These are phyloP conservation scores for Hamigera avellanea DNA, from an alignment of 495 filamentous ascomycete species.

Conservation along the genomic window DNA sequence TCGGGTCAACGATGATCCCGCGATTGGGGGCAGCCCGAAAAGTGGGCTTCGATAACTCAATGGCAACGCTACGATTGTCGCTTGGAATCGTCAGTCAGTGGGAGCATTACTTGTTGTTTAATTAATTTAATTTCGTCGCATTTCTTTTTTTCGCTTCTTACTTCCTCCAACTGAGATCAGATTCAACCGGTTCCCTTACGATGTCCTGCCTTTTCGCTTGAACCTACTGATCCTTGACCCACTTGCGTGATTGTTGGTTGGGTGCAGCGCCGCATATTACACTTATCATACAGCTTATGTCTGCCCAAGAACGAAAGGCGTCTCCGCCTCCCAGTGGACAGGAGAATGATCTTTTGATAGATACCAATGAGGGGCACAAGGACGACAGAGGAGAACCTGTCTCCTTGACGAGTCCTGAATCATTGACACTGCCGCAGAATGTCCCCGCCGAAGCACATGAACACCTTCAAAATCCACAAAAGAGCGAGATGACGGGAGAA, in stretches of 20 bases:
- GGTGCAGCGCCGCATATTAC: too few relatives aligned
- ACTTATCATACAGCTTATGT: conserved; percentile 21
- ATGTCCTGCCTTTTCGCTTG: too few relatives aligned
- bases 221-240: neutral
- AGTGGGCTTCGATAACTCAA: too few relatives aligned
- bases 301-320: conserved; percentile 16
- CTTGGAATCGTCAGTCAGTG: too few relatives aligned
- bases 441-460: conserved; percentile 7
- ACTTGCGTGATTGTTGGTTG: too few relatives aligned
- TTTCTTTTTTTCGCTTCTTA: too few relatives aligned
- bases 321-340: conserved; percentile 14
- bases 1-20: conserved; percentile 18
- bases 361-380: conserved; percentile 9
- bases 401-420: conserved; percentile 7
- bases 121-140: too few relatives aligned
- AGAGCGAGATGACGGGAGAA: conserved; percentile 10
- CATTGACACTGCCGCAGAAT: conserved; percentile 13
- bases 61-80: too few relatives aligned
- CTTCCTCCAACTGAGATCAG: too few relatives aligned
- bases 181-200: too few relatives aligned
- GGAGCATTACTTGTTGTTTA: too few relatives aligned
- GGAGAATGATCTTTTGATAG: conserved; percentile 14
- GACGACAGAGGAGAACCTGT: conserved; percentile 7
- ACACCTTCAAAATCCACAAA: conserved; percentile 1
- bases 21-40: too few relatives aligned